A percentile compares a stretch with the other conserved stretches of the same genome.
These are phyloP conservation scores for Fusarium robinianum DNA, from an alignment of 2,329 filamentous ascomycete species.

Conservation along the genomic window DNA sequence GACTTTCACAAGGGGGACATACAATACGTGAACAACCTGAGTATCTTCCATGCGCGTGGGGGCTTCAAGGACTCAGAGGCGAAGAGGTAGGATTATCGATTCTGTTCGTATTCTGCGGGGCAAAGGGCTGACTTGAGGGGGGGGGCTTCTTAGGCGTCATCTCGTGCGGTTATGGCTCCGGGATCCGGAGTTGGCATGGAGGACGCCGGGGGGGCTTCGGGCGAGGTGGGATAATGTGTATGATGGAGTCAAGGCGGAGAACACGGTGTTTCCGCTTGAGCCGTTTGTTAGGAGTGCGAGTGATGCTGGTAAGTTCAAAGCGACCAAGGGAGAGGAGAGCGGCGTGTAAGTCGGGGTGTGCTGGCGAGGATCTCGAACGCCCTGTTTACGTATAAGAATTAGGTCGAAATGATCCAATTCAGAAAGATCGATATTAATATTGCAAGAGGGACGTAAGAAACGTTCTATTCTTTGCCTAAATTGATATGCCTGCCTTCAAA, in stretches of 20 bases:
- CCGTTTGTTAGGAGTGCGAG: constrained; percentile 43
- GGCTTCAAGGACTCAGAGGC: constrained; percentile 51
- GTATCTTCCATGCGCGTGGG: constrained; percentile 57
- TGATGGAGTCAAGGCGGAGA: constrained; percentile 54
- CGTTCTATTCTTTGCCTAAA: no score
- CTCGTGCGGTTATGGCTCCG: constrained; percentile 56
- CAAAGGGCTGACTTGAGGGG: constrained; percentile 29
- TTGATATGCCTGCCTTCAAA: no score
- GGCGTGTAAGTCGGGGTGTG: no score
- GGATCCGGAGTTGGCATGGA: constrained; percentile 54
- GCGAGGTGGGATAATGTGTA: constrained; percentile 59
- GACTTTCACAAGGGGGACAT: constrained; percentile 57
- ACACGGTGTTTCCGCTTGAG: constrained; percentile 60
- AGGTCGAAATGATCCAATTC: no score
- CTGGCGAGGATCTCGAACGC: no score
- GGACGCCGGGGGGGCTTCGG: constrained; percentile 50
- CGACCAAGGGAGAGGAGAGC: constrained; percentile 10
- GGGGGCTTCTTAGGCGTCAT: constrained; percentile 50
- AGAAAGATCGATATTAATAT: no score
- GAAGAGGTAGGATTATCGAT: constrained; percentile 47
- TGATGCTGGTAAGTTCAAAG: constrained; percentile 21
- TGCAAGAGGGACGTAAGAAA: no score
- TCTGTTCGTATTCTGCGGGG: no score
- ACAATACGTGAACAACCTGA: constrained; percentile 60
- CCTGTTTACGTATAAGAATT: no score